A percentile compares a stretch with the other conserved stretches of the same genome.
Conservation (phyloP, 1,284 basidiomycete species). For the Sporisorium scitamineum region DNA sequence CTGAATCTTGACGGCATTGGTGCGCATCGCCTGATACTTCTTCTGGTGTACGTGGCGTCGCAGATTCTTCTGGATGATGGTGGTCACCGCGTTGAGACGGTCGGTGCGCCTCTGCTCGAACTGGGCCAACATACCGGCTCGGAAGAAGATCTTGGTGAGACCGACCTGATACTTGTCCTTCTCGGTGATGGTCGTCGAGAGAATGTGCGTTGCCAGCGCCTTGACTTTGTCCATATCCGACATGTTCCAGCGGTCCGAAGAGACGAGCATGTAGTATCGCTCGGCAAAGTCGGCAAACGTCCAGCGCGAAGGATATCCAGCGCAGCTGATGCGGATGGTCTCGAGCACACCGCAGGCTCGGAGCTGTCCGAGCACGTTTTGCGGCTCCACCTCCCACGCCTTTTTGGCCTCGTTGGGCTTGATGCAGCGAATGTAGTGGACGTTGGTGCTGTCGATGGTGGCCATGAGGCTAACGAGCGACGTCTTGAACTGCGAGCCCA, state of each 20-base stretch:
- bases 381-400: conserved; percentile 96
- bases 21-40: conserved; percentile 80
- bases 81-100: conserved; percentile 88
- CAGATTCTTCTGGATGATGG: conserved; percentile 97
- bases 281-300: conserved; percentile 99
- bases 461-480: conserved; percentile 96
- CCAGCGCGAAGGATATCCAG: conserved; percentile 99
- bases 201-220: conserved; percentile 83
- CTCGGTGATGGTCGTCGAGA: conserved; percentile 88
- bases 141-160: conserved; percentile 98
- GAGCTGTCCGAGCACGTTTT: conserved; percentile 93
- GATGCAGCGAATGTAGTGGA: conserved; percentile 99
- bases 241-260: conserved; percentile 82
- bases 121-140: conserved; percentile 98
- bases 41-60: conserved; percentile 85
- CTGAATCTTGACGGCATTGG: conserved; percentile 85
- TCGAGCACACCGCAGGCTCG: conserved; percentile 99
- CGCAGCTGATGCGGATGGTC: conserved; percentile 98
- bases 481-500: conserved; percentile 98
- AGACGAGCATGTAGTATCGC: conserved; percentile 95
- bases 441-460: conserved; percentile 95
- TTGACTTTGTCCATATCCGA: conserved; percentile 72
- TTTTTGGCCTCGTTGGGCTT: conserved; percentile 97
- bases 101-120: conserved; percentile 90
- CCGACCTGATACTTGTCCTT: conserved; percentile 97